Evolutionary conservation across 2,329 filamentous ascomycete species (phyloP).

Genomic region (Aspergillus terreus): DNA sequence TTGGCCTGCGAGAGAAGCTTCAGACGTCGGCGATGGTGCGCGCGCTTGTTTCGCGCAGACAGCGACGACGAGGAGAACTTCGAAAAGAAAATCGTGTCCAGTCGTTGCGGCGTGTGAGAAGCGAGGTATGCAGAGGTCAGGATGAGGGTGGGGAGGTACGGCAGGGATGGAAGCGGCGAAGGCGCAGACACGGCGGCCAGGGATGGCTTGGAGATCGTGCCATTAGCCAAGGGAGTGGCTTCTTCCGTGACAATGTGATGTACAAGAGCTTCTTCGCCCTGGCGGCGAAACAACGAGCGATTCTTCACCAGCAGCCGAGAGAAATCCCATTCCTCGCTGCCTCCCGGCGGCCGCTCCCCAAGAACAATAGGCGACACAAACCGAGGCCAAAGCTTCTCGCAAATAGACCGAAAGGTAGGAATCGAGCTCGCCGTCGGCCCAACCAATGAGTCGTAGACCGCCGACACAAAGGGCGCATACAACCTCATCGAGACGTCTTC

Average conservation of each 20-base stretch:
- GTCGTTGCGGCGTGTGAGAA: conserved; percentile 43
- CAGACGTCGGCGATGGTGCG: conserved; percentile 39
- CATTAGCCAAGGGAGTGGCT: conserved; percentile 9
- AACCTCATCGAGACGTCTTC: conserved; percentile 29
- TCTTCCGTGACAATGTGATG: conserved; percentile 38
- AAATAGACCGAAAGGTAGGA: conserved; percentile 66
- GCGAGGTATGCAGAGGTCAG: conserved; percentile 47
- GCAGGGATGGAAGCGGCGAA: conserved; percentile 35
- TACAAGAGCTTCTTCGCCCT: conserved; percentile 43
- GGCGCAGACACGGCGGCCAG: conserved; percentile 22
- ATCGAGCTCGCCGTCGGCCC: conserved; percentile 78
- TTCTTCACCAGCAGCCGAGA: conserved; percentile 68
- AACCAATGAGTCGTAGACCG: conserved; percentile 81
- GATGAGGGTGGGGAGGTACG: conserved; percentile 46
- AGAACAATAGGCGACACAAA: conserved; percentile 76
- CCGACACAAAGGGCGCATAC: conserved; percentile 69
- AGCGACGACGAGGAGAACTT: conserved; percentile 44
- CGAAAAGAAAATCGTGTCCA: conserved; percentile 49
- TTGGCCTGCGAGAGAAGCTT: conserved; percentile 39
- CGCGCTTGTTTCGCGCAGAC: conserved; percentile 42
- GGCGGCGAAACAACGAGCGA: conserved; percentile 42
- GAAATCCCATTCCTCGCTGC: conserved; percentile 68
- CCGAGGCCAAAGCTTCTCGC: conserved; percentile 73
- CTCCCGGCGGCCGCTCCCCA: conserved; percentile 52
- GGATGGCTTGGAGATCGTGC: conserved; percentile 15